Conservation (phyloP, 2,329 filamentous ascomycete genomes). For the Aspergillus novoparasiticus region DNA sequence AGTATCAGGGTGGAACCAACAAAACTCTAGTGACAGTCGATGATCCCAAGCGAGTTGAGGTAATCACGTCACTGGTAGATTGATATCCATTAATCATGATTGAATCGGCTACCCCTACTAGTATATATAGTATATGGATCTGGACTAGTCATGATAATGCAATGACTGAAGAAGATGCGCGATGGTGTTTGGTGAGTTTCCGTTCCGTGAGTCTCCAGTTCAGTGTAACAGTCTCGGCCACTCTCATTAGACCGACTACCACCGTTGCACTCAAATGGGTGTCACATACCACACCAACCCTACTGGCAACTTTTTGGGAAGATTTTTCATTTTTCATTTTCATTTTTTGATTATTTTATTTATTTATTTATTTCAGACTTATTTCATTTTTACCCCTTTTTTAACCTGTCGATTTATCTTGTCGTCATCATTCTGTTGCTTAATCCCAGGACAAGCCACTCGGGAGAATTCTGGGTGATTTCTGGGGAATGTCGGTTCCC, state of each 20-base stretch:
- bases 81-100: not conserved
- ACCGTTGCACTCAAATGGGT: conserved; percentile 27
- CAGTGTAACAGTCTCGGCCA: conserved; percentile 26
- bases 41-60: not conserved
- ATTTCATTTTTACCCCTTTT: not conserved
- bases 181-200: not conserved
- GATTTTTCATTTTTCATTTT: not conserved
- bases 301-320: not conserved
- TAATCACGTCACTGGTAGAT: not conserved
- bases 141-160: not conserved
- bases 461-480: not conserved
- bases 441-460: not conserved
- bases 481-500: not conserved
- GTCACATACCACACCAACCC: conserved; percentile 19
- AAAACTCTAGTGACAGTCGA: not conserved
- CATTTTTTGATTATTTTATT: not conserved
- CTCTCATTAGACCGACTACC: conserved; percentile 24
- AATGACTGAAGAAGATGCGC: not conserved
- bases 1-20: not conserved
- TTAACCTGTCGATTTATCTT: not conserved
- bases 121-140: not conserved
- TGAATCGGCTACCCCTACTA: not conserved
- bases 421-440: not conserved
- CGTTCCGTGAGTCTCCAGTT: not conserved
- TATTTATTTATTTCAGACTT: not conserved